phyloP scores from a whole-genome alignment of 2,329 filamentous ascomycete species.

The Penicillium oxalicum region DNA sequence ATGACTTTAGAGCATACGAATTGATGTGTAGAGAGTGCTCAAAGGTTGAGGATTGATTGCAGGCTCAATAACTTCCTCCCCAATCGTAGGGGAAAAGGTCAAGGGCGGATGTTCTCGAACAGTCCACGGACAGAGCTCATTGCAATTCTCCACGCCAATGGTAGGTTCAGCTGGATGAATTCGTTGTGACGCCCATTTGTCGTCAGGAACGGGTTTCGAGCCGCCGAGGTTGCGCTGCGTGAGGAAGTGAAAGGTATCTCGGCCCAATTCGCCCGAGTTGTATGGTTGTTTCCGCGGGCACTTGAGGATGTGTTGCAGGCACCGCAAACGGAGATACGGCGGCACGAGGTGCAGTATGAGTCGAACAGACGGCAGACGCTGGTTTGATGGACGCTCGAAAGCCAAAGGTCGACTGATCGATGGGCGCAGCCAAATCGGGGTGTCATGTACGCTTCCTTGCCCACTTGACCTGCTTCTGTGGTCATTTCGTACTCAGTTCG shows the following conservation, averaged over 20 bases:
- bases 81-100: conserved; percentile 27
- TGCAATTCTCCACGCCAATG: conserved; percentile 33
- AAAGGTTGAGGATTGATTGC: conserved; percentile 29
- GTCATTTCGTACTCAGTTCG: conserved; percentile 36
- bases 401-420: conserved; percentile 36
- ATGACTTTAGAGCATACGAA: conserved; percentile 26
- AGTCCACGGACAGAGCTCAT: conserved; percentile 37
- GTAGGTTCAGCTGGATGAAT: conserved; percentile 34
- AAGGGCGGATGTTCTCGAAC: conserved; percentile 34
- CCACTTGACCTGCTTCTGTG: conserved; percentile 30
- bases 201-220: conserved; percentile 23
- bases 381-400: conserved; percentile 35
- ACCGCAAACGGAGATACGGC: conserved; percentile 33
- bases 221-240: conserved; percentile 32
- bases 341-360: conserved; percentile 30
- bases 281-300: conserved; percentile 32
- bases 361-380: conserved; percentile 32
- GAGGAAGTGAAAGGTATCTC: conserved; percentile 32
- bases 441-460: conserved; percentile 35
- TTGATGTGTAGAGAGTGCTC: conserved; percentile 32
- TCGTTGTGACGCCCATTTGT: conserved; percentile 30
- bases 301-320: conserved; percentile 30
- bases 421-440: conserved; percentile 38
- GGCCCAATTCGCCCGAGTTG: conserved; percentile 20
- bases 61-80: conserved; percentile 29